phyloP scores from a whole-genome alignment of 768 basidiomycete genomes.

The Boletus subcaerulescens region DNA sequence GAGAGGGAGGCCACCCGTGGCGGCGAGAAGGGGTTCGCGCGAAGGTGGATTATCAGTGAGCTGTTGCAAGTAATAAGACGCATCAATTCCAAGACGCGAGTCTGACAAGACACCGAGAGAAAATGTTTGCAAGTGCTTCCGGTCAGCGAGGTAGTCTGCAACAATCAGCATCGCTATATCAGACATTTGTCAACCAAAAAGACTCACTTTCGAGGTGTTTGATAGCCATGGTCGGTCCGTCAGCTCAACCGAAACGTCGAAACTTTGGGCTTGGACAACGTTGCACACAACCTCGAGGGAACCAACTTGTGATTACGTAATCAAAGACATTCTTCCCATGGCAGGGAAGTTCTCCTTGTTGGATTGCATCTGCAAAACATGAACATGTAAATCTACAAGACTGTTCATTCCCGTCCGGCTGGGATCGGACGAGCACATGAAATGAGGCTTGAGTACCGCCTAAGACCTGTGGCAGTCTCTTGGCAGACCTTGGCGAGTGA shows the following conservation, averaged over 20 bases:
- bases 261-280: constrained; percentile 18
- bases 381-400: background rate
- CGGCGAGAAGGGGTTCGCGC: constrained; percentile 88
- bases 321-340: constrained; percentile 9
- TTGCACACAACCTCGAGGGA: constrained; percentile 16
- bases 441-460: background rate
- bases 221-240: constrained; percentile 59
- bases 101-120: constrained; percentile 81
- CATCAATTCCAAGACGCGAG: constrained; percentile 96
- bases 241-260: constrained; percentile 8
- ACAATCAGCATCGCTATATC: background rate
- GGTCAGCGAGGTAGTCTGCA: constrained; percentile 79
- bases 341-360: background rate
- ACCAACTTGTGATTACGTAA: constrained; percentile 29
- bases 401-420: background rate
- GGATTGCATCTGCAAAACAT: background rate
- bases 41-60: constrained; percentile 74
- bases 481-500: constrained; percentile 3
- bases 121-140: constrained; percentile 82
- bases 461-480: background rate
- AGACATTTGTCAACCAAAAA: background rate
- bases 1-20: constrained; percentile 92
- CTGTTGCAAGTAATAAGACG: constrained; percentile 80
- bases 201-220: constrained; percentile 78
- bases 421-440: background rate